phyloP scores from a whole-genome alignment of 2,329 filamentous ascomycete species.

The Verruconis gallopava region DNA sequence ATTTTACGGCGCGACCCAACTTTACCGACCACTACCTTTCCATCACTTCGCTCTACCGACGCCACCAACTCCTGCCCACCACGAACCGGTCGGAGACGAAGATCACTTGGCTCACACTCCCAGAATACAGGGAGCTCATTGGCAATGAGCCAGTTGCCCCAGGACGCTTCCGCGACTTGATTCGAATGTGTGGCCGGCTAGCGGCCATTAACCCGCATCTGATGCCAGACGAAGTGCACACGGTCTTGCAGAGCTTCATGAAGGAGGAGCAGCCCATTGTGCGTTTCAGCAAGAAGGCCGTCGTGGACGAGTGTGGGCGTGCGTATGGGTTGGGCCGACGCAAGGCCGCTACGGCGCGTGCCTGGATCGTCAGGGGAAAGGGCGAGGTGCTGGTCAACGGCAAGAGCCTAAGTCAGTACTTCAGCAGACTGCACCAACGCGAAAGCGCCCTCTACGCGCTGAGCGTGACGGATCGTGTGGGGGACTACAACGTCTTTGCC shows the following conservation, averaged over 20 bases:
- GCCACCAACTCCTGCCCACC: slow-evolving; percentile 63
- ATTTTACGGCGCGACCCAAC: slow-evolving; percentile 74
- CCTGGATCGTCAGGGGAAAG: slow-evolving; percentile 53
- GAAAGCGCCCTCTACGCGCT: slow-evolving; percentile 91
- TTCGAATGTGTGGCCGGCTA: slow-evolving; percentile 63
- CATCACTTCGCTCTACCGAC: slow-evolving; percentile 57
- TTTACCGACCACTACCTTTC: slow-evolving; percentile 77
- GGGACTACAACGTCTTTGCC: slow-evolving; percentile 97
- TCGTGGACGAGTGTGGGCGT: slow-evolving; percentile 64
- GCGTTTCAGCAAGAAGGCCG: slow-evolving; percentile 47
- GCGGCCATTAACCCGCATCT: slow-evolving; percentile 75
- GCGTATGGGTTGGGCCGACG: slow-evolving; percentile 70
- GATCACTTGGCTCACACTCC: slow-evolving; percentile 65
- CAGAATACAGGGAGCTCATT: slow-evolving; percentile 52
- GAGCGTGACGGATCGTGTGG: slow-evolving; percentile 65
- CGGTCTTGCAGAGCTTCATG: slow-evolving; percentile 56
- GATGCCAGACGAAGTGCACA: slow-evolving; percentile 55
- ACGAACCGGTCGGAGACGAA: slow-evolving; percentile 41
- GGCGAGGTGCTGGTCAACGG: slow-evolving; percentile 87
- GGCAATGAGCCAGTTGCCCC: slow-evolving; percentile 35
- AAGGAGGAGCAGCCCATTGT: slow-evolving; percentile 60
- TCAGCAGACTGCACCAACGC: slow-evolving; percentile 80
- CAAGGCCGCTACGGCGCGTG: slow-evolving; percentile 76
- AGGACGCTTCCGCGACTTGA: slow-evolving; percentile 63
- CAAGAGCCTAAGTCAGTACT: slow-evolving; percentile 67